These are phyloP conservation scores for Serendipita sp. DNA, from an alignment of 768 basidiomycete genomes.

Conservation along the genomic window DNA sequence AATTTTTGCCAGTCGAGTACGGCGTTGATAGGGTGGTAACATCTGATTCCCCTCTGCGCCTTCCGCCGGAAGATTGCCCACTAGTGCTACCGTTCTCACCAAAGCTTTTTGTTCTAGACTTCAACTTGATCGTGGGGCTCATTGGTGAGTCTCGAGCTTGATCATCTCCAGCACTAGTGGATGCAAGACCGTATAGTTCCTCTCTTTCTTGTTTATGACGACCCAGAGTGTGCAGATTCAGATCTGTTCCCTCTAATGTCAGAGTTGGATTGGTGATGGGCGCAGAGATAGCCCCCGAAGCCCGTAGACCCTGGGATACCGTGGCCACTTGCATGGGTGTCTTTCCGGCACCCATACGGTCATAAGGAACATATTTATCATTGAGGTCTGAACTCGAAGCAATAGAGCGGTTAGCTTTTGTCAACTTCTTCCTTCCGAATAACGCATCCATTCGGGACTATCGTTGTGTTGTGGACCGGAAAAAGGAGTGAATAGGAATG, in stretches of 20 bases:
- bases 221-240: constrained; percentile 43
- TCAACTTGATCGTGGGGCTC: not conserved
- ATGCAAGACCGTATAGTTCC: constrained; percentile 22
- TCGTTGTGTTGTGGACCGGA: not conserved
- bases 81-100: not conserved
- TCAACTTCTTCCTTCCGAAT: constrained; percentile 44
- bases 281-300: constrained; percentile 42
- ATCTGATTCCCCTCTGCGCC: not conserved
- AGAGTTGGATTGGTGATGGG: constrained; percentile 73
- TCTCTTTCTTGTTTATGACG: constrained; percentile 40
- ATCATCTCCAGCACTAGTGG: not conserved
- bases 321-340: constrained; percentile 44
- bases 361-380: constrained; percentile 56
- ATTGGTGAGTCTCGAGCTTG: not conserved
- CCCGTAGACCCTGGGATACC: constrained; percentile 37
- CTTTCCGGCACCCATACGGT: constrained; percentile 39
- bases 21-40: not conserved
- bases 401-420: constrained; percentile 42
- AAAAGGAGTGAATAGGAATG: too few species aligned
- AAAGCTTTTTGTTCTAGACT: not conserved
- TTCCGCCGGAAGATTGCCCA: not conserved
- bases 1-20: not conserved
- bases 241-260: constrained; percentile 50
- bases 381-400: constrained; percentile 36
- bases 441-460: constrained; percentile 37